Evolutionary conservation across 345 rosid genomes (phyloP).

Genomic region (Aquilaria yunnanensis): DNA sequence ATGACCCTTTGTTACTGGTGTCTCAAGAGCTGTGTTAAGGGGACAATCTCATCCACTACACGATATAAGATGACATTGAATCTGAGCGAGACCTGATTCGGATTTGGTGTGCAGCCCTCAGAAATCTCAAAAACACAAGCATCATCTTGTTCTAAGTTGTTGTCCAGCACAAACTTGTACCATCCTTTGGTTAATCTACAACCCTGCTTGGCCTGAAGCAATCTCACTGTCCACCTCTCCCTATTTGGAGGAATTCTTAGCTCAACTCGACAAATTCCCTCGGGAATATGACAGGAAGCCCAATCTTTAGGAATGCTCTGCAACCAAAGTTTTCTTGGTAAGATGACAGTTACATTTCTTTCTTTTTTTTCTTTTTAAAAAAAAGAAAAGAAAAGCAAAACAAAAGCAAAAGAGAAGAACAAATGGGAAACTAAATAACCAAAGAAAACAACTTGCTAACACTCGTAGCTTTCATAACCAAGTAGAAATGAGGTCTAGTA

Average conservation of each 20-base stretch:
- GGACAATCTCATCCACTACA: conserved; percentile 10
- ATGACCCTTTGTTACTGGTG: too few relatives aligned
- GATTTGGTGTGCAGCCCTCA: neutral
- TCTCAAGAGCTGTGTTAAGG: neutral
- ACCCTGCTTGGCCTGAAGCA: neutral
- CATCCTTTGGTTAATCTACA: neutral
- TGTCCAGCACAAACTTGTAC: conserved; percentile 1
- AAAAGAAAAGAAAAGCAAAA: neutral
- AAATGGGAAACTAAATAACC: neutral
- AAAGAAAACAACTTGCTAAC: neutral
- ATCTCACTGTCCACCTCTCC: neutral
- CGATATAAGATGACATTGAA: conserved; percentile 4
- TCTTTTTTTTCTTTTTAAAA: too few relatives aligned
- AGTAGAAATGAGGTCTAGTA: neutral
- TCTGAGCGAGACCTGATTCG: neutral
- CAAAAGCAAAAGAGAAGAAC: neutral
- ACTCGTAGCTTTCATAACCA: conserved; percentile 2
- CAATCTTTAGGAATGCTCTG: too few relatives aligned
- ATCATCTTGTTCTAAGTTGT: conserved; percentile 10
- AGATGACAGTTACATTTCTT: too few relatives aligned
- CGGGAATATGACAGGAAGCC: neutral
- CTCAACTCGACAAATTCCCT: neutral
- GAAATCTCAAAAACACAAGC: conserved; percentile 8
- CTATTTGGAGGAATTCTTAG: neutral
- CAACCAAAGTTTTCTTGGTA: too few relatives aligned